Conservation (phyloP, 2,329 filamentous ascomycete genomes). For the Cyphellophora europaea region DNA sequence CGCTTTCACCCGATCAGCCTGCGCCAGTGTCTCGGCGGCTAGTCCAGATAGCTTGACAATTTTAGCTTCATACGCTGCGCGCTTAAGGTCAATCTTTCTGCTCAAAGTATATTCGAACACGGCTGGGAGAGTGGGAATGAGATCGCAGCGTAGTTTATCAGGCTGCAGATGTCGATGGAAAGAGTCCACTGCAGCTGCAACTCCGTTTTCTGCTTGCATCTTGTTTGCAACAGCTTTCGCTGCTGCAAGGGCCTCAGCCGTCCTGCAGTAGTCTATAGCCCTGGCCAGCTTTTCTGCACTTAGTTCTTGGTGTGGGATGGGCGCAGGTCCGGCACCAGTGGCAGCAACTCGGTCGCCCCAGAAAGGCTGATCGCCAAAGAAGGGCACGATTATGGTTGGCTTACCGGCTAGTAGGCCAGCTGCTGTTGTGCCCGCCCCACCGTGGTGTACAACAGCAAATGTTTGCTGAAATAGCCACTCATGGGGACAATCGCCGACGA, state of each 20-base stretch:
- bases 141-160: conserved; percentile 55
- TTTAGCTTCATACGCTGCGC: neutral
- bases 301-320: conserved; percentile 37
- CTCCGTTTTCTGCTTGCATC: conserved; percentile 45
- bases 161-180: conserved; percentile 61
- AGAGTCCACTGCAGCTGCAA: conserved; percentile 51
- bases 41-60: conserved; percentile 4
- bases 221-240: neutral
- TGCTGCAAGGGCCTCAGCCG: neutral
- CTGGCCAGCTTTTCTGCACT: conserved; percentile 33
- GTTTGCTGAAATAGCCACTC: conserved; percentile 52
- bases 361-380: conserved; percentile 49
- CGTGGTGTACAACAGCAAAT: conserved; percentile 47
- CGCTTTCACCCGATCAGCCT: conserved; percentile 1
- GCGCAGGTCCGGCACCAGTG: conserved; percentile 39
- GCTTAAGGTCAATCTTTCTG: neutral
- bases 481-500: conserved; percentile 43
- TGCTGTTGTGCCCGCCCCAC: conserved; percentile 46
- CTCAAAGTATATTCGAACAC: conserved; percentile 22
- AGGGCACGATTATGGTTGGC: conserved; percentile 47
- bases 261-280: conserved; percentile 35
- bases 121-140: conserved; percentile 56
- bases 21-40: conserved; percentile 6
- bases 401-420: conserved; percentile 41
- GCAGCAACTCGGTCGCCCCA: conserved; percentile 44